Base-by-base conservation (phyloP, 345 rosid genomes). In the Ceriops tagal region DNA sequence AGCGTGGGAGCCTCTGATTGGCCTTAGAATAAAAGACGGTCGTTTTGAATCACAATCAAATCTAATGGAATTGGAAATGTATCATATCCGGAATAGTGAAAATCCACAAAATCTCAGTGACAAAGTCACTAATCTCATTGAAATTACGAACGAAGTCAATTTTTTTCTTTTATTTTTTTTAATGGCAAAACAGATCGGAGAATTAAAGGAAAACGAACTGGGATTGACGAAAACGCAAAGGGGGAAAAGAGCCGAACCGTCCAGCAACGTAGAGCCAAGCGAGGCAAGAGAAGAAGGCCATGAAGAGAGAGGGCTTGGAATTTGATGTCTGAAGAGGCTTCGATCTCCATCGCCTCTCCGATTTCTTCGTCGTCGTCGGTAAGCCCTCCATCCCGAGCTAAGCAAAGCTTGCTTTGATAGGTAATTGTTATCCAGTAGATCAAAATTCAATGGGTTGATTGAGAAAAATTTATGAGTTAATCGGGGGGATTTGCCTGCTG, bases 191-290 rank as follows among this genome's bases (percentile, higher is more conserved):
- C 71, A 37, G 75, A 66, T 52, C 8, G 53, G 4, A 24, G 31
- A 66, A 3, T 27, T 43, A 43, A 43, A 43, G 20, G 6, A 19
- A 26, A 68, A 39, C 10, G 43, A 64, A 35, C 8, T 35, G 39
- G 11, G 13, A 37, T 37, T 28, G 13, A 37, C 43, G 2, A 2
- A 32, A 30, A 37, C 8, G 4, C 61, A 43, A 73, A 7, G 3
- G 15, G 22, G 39, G 16, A 30, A 65, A 46, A 55, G 53, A 8
- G 20, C 84, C 83, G 65, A 62, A 91, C 93, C 93, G 81, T 75
- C 98, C 98, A 58, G 96, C 97, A 63, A 91, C 96, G 70, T 93
- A 91, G 73, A 93, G 97, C 92, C 98, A 91, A 80, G 98, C 98
- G 73, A 93, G 69, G 75, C 96, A 93, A 69, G 97, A 93, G 87